Evolutionary conservation across 306 rosid genomes (phyloP), one percentile per base, ranked within the genome.

Genomic region (Urtica urens): DNA sequence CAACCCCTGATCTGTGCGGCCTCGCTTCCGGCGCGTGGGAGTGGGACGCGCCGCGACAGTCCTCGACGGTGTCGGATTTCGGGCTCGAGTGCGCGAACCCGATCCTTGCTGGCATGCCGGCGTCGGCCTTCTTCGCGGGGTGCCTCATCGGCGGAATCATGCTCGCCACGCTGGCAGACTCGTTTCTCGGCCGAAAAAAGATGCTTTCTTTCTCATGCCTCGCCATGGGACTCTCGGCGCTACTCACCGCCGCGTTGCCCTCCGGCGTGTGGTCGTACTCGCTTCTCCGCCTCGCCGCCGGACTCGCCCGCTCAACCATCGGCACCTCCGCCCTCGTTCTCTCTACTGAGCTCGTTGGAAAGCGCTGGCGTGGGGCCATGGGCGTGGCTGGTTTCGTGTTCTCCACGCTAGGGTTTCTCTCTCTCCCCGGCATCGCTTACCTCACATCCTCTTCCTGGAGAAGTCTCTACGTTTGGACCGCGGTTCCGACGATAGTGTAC

Each of bases 311-410:
- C 0, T 72, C 90, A 23, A 69, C 78, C 3, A 59, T 79, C 2
- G 81, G 69, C 0, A 77, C 90, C 0, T 69, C 72, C 3, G 65
- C 90, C 0, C 74, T 83, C 0, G 94, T 83, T 3, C 42, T 83
- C 11, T 41, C 81, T 0, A 66, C 90, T 0, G 90, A 80, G 67
- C 71, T 72, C 4, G 82, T 74, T 0, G 90, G 90, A 0, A 77
- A 59, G 21, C 11, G 50, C 6, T 63, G 80, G 73, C 62, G 83
- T 0, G 71, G 75, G 5, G 72, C 74, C 24, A 55, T 72, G 0
- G 73, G 82, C 0, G 58, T 59, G 0, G 30, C 67, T 0, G 90
- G 83, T 3, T 83, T 83, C 72, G 40, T 83, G 8, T 53, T 61
- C 46, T 83, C 74, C 78, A 64, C 76, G 0, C 1, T 74, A 0